Base-by-base conservation (phyloP, 495 filamentous ascomycete genomes). In the Glonium stellatum region DNA sequence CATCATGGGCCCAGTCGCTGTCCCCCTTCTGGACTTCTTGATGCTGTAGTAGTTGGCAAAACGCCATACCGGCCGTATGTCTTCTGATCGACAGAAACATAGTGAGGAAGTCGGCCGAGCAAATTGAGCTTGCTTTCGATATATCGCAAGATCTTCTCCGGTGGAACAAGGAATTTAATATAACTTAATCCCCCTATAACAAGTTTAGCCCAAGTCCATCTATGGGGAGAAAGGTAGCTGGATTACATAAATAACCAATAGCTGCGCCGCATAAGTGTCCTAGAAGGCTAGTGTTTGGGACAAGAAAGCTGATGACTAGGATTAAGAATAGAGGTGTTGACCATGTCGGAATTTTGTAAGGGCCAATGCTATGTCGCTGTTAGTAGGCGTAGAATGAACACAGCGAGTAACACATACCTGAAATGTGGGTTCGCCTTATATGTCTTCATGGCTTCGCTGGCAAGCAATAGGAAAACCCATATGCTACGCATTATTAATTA, bases 61-160 rank as follows among this genome's bases (percentile, higher is more conserved):
- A 97, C 88, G 0, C 91, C 91, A 68, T 92, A 95, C 50, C 91
- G 80, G n/a, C 91, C 91, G 68, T 90, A 95, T n/a, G 87, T 95
- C 80, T 95, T 95, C 70, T 96, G 91, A 68, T 97, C 91, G 12
- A 97, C 83, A 19, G 87, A 91, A 15, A 97, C 85, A 67, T 95
- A 97, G 72, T 92, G 87, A 15, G 91, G 90, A 39, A 96, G 72
- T 58, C 88, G 79, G 13, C 84, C 88, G 3, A 95, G 77, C 19
- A 96, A 79, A 63, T 95, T 92, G 54, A 95, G 67, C 71, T 89
- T 95, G 19, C 81, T 80, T 73, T 97, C 91, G 53, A 95, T 82
- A 82, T 82, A 96, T 50, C 91, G 79, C 41, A 95, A 75, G 25
- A 85, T 73, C 75, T 84, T 84, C 67, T 96, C 91, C 0, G 89